Evolutionary conservation across 2,329 filamentous ascomycete genomes (phyloP), one percentile per base, ranked within the genome.

Genomic region (Berkeleyomyces rouxiae): DNA sequence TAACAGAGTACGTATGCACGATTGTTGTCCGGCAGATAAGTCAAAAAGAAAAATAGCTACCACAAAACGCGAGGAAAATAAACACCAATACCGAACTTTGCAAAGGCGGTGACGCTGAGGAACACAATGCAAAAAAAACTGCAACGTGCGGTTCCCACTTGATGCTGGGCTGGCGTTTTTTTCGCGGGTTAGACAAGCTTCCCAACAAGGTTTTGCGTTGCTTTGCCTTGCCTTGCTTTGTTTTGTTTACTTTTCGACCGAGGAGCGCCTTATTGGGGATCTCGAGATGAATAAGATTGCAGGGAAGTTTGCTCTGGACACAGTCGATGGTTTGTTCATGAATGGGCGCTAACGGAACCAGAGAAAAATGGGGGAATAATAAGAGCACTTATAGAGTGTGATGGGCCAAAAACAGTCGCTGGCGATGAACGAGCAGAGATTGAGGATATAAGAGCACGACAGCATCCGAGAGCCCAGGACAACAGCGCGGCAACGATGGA

Each of bases 81-180:
- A 59, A 61, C 61, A 7, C 36, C 55, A 63, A 67, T 61, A 63
- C 58, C 63, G 66, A 65, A 59, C 58, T 62, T 51, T 57, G 44
- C 66, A 47, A 59, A 65, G 61, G 62, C 36, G 59, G 44, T 66
- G 63, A 65, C 51, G 64, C 61, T 49, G 39, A 31, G 37, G 33
- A 62, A 43, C 37, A 31, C 61, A 40, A 16, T 59, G 39, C 51
- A 31, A 37, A 37, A 13, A 44, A 59, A 44, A 31, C 51, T 55
- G 51, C 51, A 55, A 55, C 33, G 51, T 55, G 51, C 51, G 51
- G 51, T 55, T 55, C 33, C 51, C 51, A 39, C 51, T 37, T 59
- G 61, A 53, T 66, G 61, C n/a, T 39, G 39, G 33, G 43, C 57
- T 37, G n/a, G 10, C 10, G 37, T 58, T 55, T 51, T 51, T 42